phyloP scores from a whole-genome alignment of 2,329 filamentous ascomycete genomes.

The Alternaria sp. region DNA sequence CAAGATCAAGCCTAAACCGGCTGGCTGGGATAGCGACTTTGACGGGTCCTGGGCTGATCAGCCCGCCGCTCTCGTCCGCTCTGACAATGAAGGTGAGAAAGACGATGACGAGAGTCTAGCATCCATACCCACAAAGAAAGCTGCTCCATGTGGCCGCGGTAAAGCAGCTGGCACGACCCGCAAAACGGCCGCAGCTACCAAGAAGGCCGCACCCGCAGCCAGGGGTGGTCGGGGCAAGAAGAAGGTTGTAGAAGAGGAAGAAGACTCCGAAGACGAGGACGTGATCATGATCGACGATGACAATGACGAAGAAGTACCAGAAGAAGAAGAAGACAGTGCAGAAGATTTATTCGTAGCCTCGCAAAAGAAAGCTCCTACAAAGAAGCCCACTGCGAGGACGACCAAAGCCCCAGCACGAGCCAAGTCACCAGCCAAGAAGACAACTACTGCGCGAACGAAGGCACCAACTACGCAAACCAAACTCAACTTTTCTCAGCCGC shows the following conservation, averaged over 20 bases:
- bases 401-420: conserved; percentile 29
- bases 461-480: conserved; percentile 50
- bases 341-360: conserved; percentile 55
- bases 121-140: conserved; percentile 49
- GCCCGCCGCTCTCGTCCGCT: conserved; percentile 68
- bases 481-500: conserved; percentile 54
- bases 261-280: conserved; percentile 53
- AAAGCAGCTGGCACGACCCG: conserved; percentile 53
- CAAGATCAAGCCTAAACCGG: conserved; percentile 77
- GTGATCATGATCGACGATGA: conserved; percentile 58
- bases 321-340: conserved; percentile 53
- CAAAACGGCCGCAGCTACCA: conserved; percentile 37
- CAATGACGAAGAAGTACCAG: conserved; percentile 51
- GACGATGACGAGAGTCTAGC: conserved; percentile 49
- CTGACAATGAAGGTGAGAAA: conserved; percentile 59
- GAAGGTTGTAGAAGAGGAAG: conserved; percentile 54
- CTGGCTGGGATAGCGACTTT: conserved; percentile 86
- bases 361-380: conserved; percentile 40
- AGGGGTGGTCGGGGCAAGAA: conserved; percentile 53
- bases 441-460: conserved; percentile 30
- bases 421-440: conserved; percentile 43
- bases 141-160: conserved; percentile 57
- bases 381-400: conserved; percentile 33
- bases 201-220: conserved; percentile 46
- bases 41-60: conserved; percentile 87